Conservation (phyloP, 2,329 filamentous ascomycete genomes). For the Penicillium olsonii region DNA sequence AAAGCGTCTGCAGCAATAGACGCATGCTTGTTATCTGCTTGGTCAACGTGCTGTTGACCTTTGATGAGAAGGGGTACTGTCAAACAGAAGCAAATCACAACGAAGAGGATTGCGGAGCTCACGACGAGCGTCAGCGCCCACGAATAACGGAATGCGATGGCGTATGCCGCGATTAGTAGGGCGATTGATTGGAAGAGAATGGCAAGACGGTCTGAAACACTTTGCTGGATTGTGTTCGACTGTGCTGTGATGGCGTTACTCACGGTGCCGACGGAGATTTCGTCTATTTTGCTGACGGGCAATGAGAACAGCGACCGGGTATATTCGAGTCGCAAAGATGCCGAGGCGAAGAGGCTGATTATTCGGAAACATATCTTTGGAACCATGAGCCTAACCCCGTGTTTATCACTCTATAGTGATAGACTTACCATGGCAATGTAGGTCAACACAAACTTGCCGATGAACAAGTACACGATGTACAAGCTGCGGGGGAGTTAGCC, state of each 20-base stretch:
- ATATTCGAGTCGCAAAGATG: slow-evolving; percentile 53
- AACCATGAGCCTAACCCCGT: background rate
- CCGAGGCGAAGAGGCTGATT: slow-evolving; percentile 53
- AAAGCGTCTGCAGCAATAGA: slow-evolving; percentile 47
- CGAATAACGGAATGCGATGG: slow-evolving; percentile 54
- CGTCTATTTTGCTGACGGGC: slow-evolving; percentile 52
- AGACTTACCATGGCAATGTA: slow-evolving; percentile 56
- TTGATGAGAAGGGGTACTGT: slow-evolving; percentile 38
- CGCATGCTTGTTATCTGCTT: slow-evolving; percentile 40
- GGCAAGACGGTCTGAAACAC: slow-evolving; percentile 56
- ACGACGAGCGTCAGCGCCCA: slow-evolving; percentile 56
- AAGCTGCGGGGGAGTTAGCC: slow-evolving; percentile 48
- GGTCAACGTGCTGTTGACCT: slow-evolving; percentile 35
- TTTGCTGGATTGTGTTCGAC: slow-evolving; percentile 56
- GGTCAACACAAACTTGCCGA: slow-evolving; percentile 56
- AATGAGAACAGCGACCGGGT: slow-evolving; percentile 52
- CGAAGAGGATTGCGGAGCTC: slow-evolving; percentile 49
- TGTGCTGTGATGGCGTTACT: slow-evolving; percentile 55
- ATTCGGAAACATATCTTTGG: slow-evolving; percentile 45
- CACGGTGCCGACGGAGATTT: slow-evolving; percentile 52
- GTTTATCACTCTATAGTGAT: background rate
- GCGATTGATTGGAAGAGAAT: slow-evolving; percentile 46
- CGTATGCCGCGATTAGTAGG: slow-evolving; percentile 48
- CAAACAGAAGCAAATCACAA: slow-evolving; percentile 35
- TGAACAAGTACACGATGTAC: slow-evolving; percentile 61